Percentiles rank a stretch among this genome's conserved stretches.
These are phyloP conservation scores for Blepharisma undulans DNA, from an alignment of 169 alveolate species.

Conservation along the genomic window DNA sequence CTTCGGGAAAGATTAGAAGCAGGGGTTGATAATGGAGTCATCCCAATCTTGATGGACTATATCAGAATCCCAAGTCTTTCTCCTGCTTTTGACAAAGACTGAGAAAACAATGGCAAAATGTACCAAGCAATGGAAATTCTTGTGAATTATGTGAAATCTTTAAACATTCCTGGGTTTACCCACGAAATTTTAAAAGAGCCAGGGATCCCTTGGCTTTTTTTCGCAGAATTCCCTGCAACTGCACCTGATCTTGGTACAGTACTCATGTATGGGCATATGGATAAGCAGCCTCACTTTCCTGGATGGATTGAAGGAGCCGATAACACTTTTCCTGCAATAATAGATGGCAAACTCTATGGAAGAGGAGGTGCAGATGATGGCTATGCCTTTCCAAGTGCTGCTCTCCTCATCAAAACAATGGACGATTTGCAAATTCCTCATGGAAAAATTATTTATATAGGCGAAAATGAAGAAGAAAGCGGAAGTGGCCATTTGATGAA, in stretches of 20 bases:
- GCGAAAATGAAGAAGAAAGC: constrained; percentile 88
- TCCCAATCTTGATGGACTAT: constrained; percentile 63
- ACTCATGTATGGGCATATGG: constrained; percentile 84
- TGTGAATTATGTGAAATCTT: constrained; percentile 62
- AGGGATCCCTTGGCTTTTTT: constrained; percentile 71
- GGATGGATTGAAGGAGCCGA: constrained; percentile 80
- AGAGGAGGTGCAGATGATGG: constrained; percentile 89
- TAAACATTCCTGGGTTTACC: constrained; percentile 63
- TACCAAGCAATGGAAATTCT: constrained; percentile 65
- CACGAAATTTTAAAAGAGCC: constrained; percentile 65
- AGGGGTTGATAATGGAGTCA: constrained; percentile 43
- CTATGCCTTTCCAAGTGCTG: constrained; percentile 68
- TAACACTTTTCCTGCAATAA: constrained; percentile 76
- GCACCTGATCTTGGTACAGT: constrained; percentile 54
- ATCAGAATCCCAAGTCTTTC: constrained; percentile 76
- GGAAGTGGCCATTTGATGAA: constrained; percentile 62
- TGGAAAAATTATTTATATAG: constrained; percentile 69
- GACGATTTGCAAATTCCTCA: constrained; percentile 70
- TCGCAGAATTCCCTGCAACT: constrained; percentile 60
- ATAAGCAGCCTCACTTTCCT: constrained; percentile 83
- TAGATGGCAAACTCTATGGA: constrained; percentile 77
- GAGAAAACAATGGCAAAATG: constrained; percentile 75
- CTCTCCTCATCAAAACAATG: constrained; percentile 71
- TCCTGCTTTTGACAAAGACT: constrained; percentile 78
- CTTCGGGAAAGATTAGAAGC: constrained; percentile 12